Evolutionary conservation across 2,329 filamentous ascomycete genomes (phyloP), one percentile per base, ranked within the genome.

Genomic region (Fusarium sp.): DNA sequence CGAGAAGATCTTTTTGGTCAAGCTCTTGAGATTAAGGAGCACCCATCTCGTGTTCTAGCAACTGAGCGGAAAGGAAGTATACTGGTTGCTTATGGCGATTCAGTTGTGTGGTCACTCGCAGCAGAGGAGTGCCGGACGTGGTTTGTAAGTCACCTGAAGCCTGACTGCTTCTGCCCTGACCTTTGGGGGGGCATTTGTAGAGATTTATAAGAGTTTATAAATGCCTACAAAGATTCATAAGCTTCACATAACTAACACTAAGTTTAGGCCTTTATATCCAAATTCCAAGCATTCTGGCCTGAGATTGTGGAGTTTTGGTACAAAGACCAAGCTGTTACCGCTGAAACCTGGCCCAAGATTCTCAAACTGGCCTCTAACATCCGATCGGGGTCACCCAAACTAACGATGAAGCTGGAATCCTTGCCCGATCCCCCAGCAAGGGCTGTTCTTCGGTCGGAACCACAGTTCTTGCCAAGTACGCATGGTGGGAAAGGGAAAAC

Each of bases 271-370:
- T 83, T 83, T 44, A 39, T 81, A 4, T 74, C 79, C 1, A 79
- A 81, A 40, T 83, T 83, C 43, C 72, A 74, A 39, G 76, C 78
- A 7, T 82, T 82, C 58, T 83, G 81, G 80, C 81, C 81, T 1
- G 69, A 69, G 11, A 62, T 65, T 3, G 56, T 81, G 2, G 74
- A 76, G n/a, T 81, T 83, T 32, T 77, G 71, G 44, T 74, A 76
- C 23, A 74, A 75, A 19, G 72, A 72, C 9, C 75, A 74, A 42
- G 50, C 67, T 4, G 47, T 80, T 3, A 72, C 69, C 5, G 67
- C 73, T 4, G 53, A 54, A 4, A 70, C 66, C 23, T 78, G 74
- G 78, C 70, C 70, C 3, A 77, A 65, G 38, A 65, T 79, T 2
- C 56, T 78, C 8, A 73, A 70, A n/a, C 30, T 76, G 7, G 72